These are phyloP conservation scores for Lycium ferocissimum DNA, from an alignment of 257 asterid genomes.

Conservation along the genomic window DNA sequence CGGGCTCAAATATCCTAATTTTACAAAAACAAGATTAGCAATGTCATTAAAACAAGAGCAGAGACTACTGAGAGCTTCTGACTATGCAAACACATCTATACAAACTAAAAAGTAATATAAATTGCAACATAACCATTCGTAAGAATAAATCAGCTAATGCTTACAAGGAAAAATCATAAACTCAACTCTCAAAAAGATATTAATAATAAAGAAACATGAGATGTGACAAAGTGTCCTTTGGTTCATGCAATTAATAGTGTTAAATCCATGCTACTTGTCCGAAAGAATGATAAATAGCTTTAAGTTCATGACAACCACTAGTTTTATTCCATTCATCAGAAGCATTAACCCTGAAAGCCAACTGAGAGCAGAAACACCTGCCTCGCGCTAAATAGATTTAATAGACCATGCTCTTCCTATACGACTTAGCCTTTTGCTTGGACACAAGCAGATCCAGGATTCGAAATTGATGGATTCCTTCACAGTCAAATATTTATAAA, in stretches of 20 bases:
- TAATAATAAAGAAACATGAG: neutral
- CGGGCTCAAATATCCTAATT: slow-evolving; percentile 64
- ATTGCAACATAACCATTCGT: neutral
- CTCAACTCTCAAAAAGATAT: neutral
- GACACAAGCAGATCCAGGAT: neutral
- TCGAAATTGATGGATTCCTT: neutral
- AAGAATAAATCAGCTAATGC: neutral
- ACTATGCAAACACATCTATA: neutral
- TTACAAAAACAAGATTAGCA: slow-evolving; percentile 29
- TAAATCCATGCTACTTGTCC: slow-evolving; percentile 22
- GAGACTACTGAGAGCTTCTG: slow-evolving; percentile 7
- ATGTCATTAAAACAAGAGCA: slow-evolving; percentile 1
- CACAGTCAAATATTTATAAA: neutral
- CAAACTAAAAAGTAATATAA: slow-evolving; percentile 8
- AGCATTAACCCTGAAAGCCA: slow-evolving; percentile 20
- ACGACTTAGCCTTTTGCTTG: neutral
- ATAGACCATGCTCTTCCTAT: neutral
- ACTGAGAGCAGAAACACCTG: neutral
- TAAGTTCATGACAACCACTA: neutral
- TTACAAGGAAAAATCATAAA: neutral
- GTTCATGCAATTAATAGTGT: neutral
- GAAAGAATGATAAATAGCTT: neutral
- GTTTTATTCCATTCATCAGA: neutral
- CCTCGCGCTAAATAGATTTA: slow-evolving; percentile 1
- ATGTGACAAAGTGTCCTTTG: neutral